These are phyloP conservation scores for Solanum hybrid DNA, from an alignment of 305 asterid species.

Conservation along the genomic window DNA sequence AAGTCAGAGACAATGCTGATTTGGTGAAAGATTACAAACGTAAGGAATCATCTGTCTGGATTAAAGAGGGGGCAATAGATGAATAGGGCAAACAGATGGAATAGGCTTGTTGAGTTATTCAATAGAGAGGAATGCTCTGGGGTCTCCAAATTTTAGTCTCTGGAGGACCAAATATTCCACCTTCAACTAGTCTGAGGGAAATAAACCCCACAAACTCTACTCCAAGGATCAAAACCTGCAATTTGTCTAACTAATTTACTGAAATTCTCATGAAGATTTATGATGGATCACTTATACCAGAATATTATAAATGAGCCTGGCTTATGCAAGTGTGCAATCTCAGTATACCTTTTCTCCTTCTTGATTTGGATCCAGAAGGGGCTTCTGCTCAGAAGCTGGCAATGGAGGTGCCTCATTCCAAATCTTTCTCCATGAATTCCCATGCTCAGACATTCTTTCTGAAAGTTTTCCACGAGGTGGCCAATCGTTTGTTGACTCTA, in stretches of 20 bases:
- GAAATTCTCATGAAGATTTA: not conserved
- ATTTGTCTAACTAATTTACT: not conserved
- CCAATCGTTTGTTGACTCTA: constrained; percentile 36
- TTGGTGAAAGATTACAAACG: not conserved
- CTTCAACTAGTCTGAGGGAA: not conserved
- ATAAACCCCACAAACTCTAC: not conserved
- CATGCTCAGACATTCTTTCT: constrained; percentile 84
- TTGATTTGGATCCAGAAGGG: constrained; percentile 81
- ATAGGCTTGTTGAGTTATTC: not conserved
- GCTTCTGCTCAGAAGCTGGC: constrained; percentile 75
- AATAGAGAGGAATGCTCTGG: not conserved
- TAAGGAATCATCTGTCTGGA: not conserved
- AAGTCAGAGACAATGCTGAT: not conserved
- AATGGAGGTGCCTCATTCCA: constrained; percentile 76
- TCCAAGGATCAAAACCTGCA: constrained; percentile 2
- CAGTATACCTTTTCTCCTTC: constrained; percentile 93
- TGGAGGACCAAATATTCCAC: not conserved
- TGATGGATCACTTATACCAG: not conserved
- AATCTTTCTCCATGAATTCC: constrained; percentile 82
- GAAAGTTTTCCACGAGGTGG: constrained; percentile 94
- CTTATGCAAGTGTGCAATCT: not conserved
- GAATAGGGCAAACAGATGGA: not conserved
- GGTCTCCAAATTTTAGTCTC: not conserved
- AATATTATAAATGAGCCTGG: not conserved
- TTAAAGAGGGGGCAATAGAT: not conserved